phyloP scores from a whole-genome alignment of 768 basidiomycete species.

The Rhizopogon vinicolor region DNA sequence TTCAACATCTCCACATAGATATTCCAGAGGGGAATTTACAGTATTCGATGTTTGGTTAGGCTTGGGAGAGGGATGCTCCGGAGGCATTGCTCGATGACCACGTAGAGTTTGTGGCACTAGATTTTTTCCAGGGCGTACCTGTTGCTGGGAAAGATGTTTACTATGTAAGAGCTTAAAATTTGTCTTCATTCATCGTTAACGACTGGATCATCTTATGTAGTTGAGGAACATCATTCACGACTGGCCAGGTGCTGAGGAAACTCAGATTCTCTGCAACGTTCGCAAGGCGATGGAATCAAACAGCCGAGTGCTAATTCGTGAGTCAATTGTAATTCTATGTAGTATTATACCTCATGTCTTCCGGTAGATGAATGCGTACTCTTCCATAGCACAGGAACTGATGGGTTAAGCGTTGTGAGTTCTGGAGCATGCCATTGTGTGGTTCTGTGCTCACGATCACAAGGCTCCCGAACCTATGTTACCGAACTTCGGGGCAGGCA shows the following conservation, averaged over 20 bases:
- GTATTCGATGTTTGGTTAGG: background rate
- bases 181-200: background rate
- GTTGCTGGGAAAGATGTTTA: constrained; percentile 18
- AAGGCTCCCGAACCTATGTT: constrained; percentile 42
- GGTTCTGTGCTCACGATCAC: constrained; percentile 2
- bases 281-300: constrained; percentile 20
- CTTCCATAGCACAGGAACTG: background rate
- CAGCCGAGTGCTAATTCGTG: constrained; percentile 30
- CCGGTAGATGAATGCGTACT: constrained; percentile 16
- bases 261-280: constrained; percentile 24
- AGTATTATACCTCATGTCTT: background rate
- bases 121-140: constrained; percentile 16
- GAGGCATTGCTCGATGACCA: constrained; percentile 12
- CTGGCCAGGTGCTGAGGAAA: constrained; percentile 30
- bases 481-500: constrained; percentile 44
- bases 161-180: constrained; percentile 13
- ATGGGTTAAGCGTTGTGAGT: background rate
- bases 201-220: constrained; percentile 2
- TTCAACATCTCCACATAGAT: background rate
- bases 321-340: constrained; percentile 1
- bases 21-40: background rate
- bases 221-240: constrained; percentile 28
- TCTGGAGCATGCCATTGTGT: background rate
- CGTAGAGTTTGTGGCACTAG: constrained; percentile 13
- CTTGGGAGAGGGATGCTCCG: constrained; percentile 14